phyloP scores from a whole-genome alignment of 2,329 filamentous ascomycete species.

The Epichloe amarillans region DNA sequence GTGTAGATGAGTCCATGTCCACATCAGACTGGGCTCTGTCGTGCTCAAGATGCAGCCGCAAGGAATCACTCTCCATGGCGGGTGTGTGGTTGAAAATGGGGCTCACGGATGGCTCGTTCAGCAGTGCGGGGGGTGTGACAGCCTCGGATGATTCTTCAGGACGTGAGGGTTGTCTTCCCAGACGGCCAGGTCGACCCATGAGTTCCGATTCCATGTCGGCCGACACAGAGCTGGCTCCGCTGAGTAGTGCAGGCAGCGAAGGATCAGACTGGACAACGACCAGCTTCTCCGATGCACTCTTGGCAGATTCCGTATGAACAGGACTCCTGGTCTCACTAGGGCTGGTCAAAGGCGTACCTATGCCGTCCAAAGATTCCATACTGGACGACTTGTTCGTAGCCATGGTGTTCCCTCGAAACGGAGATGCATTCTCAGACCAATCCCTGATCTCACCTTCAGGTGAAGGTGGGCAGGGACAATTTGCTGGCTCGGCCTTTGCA shows the following conservation, averaged over 20 bases:
- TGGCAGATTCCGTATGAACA: slow-evolving; percentile 27
- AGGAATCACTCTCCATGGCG: slow-evolving; percentile 19
- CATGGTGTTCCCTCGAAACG: slow-evolving; percentile 27
- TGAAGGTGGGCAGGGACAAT: slow-evolving; percentile 30
- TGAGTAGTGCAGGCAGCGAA: slow-evolving; percentile 48
- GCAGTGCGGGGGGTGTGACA: slow-evolving; percentile 37
- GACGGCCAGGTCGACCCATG: background rate
- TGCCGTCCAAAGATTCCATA: slow-evolving; percentile 34
- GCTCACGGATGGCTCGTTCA: slow-evolving; percentile 33
- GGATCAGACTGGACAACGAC: slow-evolving; percentile 48
- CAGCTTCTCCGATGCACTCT: slow-evolving; percentile 32
- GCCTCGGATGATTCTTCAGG: slow-evolving; percentile 35
- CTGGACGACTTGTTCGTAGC: slow-evolving; percentile 37
- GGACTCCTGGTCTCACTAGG: slow-evolving; percentile 40
- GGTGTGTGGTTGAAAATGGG: slow-evolving; percentile 20
- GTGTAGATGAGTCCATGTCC: background rate
- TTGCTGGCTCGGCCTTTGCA: slow-evolving; percentile 13
- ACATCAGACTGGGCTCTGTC: slow-evolving; percentile 5
- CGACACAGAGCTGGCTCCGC: slow-evolving; percentile 50
- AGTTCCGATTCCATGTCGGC: slow-evolving; percentile 50
- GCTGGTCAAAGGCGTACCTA: slow-evolving; percentile 40
- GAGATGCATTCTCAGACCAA: slow-evolving; percentile 17
- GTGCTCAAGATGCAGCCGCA: slow-evolving; percentile 17
- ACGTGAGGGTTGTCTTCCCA: slow-evolving; percentile 33
- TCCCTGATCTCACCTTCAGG: slow-evolving; percentile 23